Conservation (phyloP, 108 stramenopile species). For the Conticribra weissflogii region DNA sequence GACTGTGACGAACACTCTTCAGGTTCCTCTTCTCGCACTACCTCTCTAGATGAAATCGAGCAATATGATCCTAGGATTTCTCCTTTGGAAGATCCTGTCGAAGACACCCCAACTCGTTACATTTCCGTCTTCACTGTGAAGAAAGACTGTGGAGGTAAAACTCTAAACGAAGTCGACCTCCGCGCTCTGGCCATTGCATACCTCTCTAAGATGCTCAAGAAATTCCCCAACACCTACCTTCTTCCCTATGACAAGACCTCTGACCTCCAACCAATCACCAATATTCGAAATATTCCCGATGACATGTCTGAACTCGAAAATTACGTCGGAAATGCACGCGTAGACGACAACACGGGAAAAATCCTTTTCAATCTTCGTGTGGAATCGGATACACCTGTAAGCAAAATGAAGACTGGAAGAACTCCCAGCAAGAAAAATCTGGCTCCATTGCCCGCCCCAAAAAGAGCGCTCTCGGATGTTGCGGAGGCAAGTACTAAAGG, state of each 20-base stretch:
- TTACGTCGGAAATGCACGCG: constrained; percentile 44
- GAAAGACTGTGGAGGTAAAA: constrained; percentile 41
- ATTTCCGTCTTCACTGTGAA: constrained; percentile 51
- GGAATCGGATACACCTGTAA: constrained; percentile 42
- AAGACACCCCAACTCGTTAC: constrained; percentile 20
- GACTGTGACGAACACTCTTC: constrained; percentile 9
- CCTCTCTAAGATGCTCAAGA: constrained; percentile 39
- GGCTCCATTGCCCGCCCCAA: background rate
- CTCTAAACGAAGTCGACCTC: constrained; percentile 32
- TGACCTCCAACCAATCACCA: constrained; percentile 31
- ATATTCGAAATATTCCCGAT: constrained; percentile 47
- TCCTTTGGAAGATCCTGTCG: constrained; percentile 34
- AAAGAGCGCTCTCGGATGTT: background rate
- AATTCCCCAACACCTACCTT: constrained; percentile 40
- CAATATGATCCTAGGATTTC: constrained; percentile 18
- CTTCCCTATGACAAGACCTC: constrained; percentile 44
- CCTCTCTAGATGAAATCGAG: constrained; percentile 14
- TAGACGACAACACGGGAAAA: constrained; percentile 40
- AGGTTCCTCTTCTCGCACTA: constrained; percentile 2
- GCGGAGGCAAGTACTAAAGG: background rate
- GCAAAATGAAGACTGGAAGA: constrained; percentile 36
- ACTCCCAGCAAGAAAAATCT: background rate
- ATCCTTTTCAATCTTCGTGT: constrained; percentile 45
- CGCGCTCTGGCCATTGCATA: constrained; percentile 33
- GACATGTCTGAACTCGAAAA: constrained; percentile 29